A percentile compares a stretch with the other conserved stretches of the same genome.
Conservation (phyloP, 2,329 filamentous ascomycete genomes). For the Penicillium sp. region DNA sequence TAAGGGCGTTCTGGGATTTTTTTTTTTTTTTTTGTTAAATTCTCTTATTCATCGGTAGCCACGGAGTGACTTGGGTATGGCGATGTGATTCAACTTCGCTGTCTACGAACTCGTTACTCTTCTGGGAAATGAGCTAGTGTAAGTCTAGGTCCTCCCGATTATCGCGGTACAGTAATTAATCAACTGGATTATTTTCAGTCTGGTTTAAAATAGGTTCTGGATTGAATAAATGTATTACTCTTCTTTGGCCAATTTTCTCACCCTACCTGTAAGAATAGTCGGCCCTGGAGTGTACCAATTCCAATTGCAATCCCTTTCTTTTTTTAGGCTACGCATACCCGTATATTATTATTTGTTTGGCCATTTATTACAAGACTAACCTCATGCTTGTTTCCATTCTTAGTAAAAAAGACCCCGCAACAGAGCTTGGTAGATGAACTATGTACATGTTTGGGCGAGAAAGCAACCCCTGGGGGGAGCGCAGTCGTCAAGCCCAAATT, state of each 20-base stretch:
- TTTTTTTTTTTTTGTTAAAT: background rate
- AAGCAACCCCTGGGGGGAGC: background rate
- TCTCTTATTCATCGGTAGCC: slow-evolving; percentile 19
- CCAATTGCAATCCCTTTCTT: too few species aligned
- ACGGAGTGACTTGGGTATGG: slow-evolving; percentile 9
- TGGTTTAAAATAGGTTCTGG: background rate
- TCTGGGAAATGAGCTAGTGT: background rate
- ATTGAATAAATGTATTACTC: background rate
- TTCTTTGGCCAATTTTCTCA: background rate
- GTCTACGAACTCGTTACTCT: background rate
- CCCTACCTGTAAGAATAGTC: background rate
- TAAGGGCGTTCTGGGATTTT: background rate
- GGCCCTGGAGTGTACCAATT: too few species aligned
- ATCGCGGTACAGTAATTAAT: background rate
- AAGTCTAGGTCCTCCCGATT: background rate
- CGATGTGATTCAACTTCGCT: background rate
- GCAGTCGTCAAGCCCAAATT: background rate
- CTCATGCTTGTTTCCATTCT: background rate
- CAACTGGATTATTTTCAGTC: background rate
- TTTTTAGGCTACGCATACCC: background rate
- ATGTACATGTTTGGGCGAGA: background rate
- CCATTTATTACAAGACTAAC: background rate
- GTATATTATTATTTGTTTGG: background rate
- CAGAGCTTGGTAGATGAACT: background rate
- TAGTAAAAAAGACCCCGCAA: background rate